Base-by-base conservation (phyloP, 2,329 filamentous ascomycete genomes). In the Cryphonectria radicalis region DNA sequence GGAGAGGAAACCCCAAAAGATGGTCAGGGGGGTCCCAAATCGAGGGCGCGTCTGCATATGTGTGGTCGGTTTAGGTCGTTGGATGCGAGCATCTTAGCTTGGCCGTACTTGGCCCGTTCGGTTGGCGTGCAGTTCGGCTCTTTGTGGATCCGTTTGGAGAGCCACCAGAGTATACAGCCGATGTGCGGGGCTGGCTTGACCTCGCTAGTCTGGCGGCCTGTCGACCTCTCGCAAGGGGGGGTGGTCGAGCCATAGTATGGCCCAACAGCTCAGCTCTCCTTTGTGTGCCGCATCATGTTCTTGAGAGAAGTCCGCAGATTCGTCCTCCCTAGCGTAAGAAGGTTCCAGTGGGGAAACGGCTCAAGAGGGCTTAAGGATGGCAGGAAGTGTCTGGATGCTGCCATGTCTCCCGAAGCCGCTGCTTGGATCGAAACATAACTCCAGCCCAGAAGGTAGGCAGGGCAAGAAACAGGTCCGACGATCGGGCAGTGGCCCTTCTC, bases 151-250 rank as follows among this genome's bases (percentile, higher is more conserved):
- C 55, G 40, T 17, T 35, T 46, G 63, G 43, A 50, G 25, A 50
- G 25, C 43, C 25, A 37, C 43, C 46, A 50, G 1, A 50, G 17
- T 22, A 46, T 60, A 55, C 55, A 66, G 66, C 71, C 66, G 71
- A 69, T 67, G 43, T 70, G 71, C 68, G 71, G 71, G 71, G 71
- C 68, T 68, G 53, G 71, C n/a, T 28, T 59, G n/a, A 22, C 50
- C 19, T 69, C 66, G 62, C 62, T 59, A 63, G 66, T n/a, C 69
- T 71, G 50, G 69, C 55, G 66, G 60, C 60, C 65, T 64, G 69
- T 68, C 59, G 66, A 42, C 69, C 69, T 59, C 13, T 59, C 43
- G 67, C 53, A n/a, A 63, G 69, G 70, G 32, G 32, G 37, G 37
- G 11, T 40, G 70, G n/a, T 59, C 28, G 55, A 32, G 4, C 22